phyloP scores from a whole-genome alignment of 768 basidiomycete species.

The Mycena olivaceomarginata region DNA sequence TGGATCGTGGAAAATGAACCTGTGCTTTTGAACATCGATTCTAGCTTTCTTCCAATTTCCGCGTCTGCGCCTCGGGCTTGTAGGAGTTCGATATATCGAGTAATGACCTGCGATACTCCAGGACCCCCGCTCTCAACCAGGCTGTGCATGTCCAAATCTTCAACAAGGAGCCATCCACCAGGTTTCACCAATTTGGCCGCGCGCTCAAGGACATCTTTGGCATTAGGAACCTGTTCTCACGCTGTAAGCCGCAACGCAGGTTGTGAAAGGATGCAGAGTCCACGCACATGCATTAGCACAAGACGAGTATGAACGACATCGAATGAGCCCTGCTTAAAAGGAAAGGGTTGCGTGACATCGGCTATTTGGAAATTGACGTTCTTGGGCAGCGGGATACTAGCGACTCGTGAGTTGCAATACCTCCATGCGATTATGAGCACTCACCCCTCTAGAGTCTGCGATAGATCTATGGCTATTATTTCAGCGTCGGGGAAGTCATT shows the following conservation, averaged over 20 bases:
- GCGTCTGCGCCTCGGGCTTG: slow-evolving; percentile 1
- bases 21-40: neutral
- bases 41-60: slow-evolving; percentile 17
- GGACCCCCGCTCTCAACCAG: neutral
- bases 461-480: slow-evolving; percentile 7
- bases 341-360: neutral
- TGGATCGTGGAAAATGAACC: slow-evolving; percentile 5
- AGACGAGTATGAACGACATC: slow-evolving; percentile 22
- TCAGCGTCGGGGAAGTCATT: slow-evolving; percentile 12
- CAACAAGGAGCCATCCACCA: slow-evolving; percentile 22
- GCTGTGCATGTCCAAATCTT: neutral
- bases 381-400: slow-evolving; percentile 8
- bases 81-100: neutral
- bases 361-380: slow-evolving; percentile 7
- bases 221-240: slow-evolving; percentile 3
- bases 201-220: slow-evolving; percentile 13
- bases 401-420: neutral
- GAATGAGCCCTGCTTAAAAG: neutral
- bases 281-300: slow-evolving; percentile 15
- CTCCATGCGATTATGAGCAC: neutral
- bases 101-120: neutral
- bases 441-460: neutral
- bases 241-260: neutral
- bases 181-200: slow-evolving; percentile 18
- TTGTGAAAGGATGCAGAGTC: too few species aligned